Evolutionary conservation across 2,329 filamentous ascomycete genomes (phyloP).

Genomic region (Rhinocladiella similis): DNA sequence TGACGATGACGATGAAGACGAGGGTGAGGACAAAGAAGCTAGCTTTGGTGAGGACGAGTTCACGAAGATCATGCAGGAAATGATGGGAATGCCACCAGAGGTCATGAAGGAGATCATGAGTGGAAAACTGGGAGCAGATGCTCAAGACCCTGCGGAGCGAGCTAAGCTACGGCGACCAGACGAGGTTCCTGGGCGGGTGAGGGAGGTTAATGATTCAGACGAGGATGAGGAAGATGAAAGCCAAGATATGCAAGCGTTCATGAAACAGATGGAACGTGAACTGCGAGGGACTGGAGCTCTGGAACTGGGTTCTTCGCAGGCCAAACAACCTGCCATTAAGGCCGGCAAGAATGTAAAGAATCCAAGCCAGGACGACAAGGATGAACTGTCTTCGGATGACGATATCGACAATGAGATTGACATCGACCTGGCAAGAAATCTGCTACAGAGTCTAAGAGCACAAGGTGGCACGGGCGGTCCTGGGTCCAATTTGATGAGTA

Average conservation of each 20-base stretch:
- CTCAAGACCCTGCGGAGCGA: conserved; percentile 19
- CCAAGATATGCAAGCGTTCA: conserved; percentile 51
- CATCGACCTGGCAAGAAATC: conserved; percentile 83
- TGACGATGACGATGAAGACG: conserved; percentile 55
- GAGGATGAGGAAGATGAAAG: conserved; percentile 31
- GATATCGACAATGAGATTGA: conserved; percentile 70
- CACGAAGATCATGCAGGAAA: conserved; percentile 82
- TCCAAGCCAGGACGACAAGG: conserved; percentile 23
- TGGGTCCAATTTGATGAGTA: conserved; percentile 78
- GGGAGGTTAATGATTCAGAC: conserved; percentile 36
- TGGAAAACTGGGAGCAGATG: conserved; percentile 25
- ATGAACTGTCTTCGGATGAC: conserved; percentile 24
- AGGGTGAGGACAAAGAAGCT: conserved; percentile 71
- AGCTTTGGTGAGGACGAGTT: conserved; percentile 86
- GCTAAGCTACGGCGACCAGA: conserved; percentile 10
- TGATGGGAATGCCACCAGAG: conserved; percentile 70
- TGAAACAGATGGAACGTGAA: conserved; percentile 49
- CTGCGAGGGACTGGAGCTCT: conserved; percentile 47
- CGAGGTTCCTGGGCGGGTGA: conserved; percentile 8
- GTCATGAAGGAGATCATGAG: conserved; percentile 31
- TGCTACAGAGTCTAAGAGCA: conserved; percentile 89
- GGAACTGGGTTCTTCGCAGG: conserved; percentile 35
- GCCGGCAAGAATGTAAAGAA: conserved; percentile 24
- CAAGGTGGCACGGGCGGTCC: conserved; percentile 85
- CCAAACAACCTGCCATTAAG: conserved; percentile 30